Evolutionary conservation across 768 basidiomycete genomes (phyloP).

Genomic region (Gloeopeniophorella convolvens): DNA sequence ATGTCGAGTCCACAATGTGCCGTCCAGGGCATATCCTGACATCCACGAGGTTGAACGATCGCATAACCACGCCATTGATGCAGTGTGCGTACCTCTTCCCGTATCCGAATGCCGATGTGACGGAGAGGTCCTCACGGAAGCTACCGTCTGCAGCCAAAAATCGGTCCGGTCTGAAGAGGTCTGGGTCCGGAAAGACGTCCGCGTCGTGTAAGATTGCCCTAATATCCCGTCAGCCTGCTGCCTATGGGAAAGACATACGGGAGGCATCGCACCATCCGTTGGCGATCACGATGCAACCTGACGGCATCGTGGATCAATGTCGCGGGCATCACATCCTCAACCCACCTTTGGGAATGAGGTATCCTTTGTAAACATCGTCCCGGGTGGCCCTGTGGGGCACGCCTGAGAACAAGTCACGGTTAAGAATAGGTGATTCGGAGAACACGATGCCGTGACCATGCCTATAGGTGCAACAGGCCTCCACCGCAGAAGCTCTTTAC

Average conservation of each 20-base stretch:
- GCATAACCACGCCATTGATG: too few species aligned
- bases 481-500: slow-evolving; percentile 26
- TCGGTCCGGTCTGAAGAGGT: slow-evolving; percentile 22
- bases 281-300: slow-evolving; percentile 21
- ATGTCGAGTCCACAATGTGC: slow-evolving; percentile 13
- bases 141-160: slow-evolving; percentile 16
- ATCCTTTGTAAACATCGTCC: slow-evolving; percentile 26
- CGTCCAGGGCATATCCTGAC: slow-evolving; percentile 19
- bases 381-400: slow-evolving; percentile 21
- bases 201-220: slow-evolving; percentile 24
- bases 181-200: slow-evolving; percentile 21
- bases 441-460: slow-evolving; percentile 30
- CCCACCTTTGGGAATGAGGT: slow-evolving; percentile 24
- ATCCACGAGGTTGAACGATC: too few species aligned
- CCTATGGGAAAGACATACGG: not conserved
- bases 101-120: slow-evolving; percentile 5
- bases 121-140: slow-evolving; percentile 2
- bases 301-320: too few species aligned
- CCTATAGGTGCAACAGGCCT: slow-evolving; percentile 21
- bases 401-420: not conserved
- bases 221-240: too few species aligned
- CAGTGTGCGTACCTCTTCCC: slow-evolving; percentile 8
- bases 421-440: not conserved
- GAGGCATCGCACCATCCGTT: slow-evolving; percentile 20
- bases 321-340: not conserved